phyloP scores from a whole-genome alignment of 2,329 filamentous ascomycete genomes.

The Monilinia fructicola region DNA sequence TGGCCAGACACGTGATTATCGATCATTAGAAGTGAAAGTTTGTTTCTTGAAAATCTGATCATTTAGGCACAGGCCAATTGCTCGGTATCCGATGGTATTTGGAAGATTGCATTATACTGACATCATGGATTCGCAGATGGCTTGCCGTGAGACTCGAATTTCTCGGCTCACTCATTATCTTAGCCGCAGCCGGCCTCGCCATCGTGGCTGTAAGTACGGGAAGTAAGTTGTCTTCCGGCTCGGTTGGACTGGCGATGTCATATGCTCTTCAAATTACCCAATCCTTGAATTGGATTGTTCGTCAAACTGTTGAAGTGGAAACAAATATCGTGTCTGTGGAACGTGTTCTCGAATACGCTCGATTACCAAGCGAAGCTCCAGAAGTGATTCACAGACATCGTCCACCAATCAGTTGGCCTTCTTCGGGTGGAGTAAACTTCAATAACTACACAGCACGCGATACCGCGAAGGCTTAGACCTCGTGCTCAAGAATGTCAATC shows the following conservation, averaged over 20 bases:
- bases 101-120: constrained; percentile 10
- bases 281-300: constrained; percentile 97
- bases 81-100: neutral
- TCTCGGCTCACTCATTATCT: constrained; percentile 89
- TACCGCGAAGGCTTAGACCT: constrained; percentile 89
- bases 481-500: constrained; percentile 87
- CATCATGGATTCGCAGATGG: constrained; percentile 61
- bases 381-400: constrained; percentile 88
- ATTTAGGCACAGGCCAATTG: constrained; percentile 11
- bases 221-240: constrained; percentile 64
- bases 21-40: constrained; percentile 5
- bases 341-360: constrained; percentile 92
- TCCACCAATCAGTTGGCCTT: constrained; percentile 87
- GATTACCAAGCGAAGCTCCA: constrained; percentile 86
- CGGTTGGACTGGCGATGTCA: constrained; percentile 92
- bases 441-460: constrained; percentile 90
- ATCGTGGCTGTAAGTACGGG: constrained; percentile 75
- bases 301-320: constrained; percentile 98
- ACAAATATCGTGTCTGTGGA: constrained; percentile 99
- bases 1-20: neutral
- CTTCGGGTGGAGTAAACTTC: constrained; percentile 84
- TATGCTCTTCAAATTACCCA: constrained; percentile 97
- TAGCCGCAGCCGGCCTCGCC: constrained; percentile 78
- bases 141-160: constrained; percentile 93
- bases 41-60: neutral